Conservation (phyloP, 106 monocot species). For the Acorus calamus region DNA sequence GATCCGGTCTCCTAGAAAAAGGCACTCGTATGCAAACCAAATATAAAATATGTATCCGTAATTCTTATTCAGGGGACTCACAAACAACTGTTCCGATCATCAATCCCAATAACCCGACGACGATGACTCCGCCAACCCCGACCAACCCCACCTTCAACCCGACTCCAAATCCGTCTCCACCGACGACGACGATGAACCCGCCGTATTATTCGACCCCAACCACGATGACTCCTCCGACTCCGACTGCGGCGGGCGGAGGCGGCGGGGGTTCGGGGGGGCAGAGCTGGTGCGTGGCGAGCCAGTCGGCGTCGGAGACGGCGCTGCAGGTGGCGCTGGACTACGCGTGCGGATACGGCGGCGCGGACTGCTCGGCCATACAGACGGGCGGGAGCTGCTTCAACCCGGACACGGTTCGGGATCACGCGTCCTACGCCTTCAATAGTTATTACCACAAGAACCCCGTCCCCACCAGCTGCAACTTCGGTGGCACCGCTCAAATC, state of each 20-base stretch:
- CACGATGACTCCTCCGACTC: no score
- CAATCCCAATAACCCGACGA: no score
- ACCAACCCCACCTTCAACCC: not conserved
- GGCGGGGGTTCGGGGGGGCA: no score
- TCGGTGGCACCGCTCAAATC: constrained; percentile 64
- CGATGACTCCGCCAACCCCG: constrained; percentile 1
- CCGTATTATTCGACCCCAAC: not conserved
- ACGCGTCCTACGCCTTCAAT: constrained; percentile 92
- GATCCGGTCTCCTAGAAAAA: no score
- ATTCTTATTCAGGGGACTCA: no score
- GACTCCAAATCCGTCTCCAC: not conserved
- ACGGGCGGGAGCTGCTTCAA: constrained; percentile 60
- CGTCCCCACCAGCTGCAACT: constrained; percentile 76
- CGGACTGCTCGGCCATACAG: constrained; percentile 79
- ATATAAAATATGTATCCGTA: no score
- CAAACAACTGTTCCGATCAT: no score
- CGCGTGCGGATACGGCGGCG: constrained; percentile 84
- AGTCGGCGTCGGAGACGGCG: constrained; percentile 48
- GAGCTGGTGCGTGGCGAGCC: constrained; percentile 86
- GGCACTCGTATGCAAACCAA: no score
- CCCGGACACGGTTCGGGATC: constrained; percentile 64
- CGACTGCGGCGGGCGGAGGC: no score
- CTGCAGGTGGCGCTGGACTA: constrained; percentile 89
- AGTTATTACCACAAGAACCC: constrained; percentile 89
- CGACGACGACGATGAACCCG: not conserved